Conservation (phyloP, 2,329 filamentous ascomycete species). For the Dactylellina cionopaga region DNA sequence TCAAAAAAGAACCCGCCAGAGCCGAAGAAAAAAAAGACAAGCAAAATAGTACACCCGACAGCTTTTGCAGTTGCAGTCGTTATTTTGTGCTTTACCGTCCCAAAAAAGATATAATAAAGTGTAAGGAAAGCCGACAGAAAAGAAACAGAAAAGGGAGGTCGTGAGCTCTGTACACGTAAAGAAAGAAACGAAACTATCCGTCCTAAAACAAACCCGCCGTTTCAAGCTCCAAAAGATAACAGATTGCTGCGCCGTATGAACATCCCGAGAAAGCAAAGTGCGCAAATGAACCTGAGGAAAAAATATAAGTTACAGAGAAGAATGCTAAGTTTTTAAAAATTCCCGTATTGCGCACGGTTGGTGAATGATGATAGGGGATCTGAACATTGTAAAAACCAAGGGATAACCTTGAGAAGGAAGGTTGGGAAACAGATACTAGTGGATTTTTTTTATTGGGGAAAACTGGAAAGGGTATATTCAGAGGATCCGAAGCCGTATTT, state of each 20-base stretch:
- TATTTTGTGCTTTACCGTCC: conserved; percentile 28
- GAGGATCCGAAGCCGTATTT: conserved; percentile 31
- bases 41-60: conserved; percentile 45
- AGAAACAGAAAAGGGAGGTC: conserved; percentile 41
- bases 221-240: conserved; percentile 52
- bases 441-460: conserved; percentile 31
- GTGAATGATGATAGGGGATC: conserved; percentile 22
- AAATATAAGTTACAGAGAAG: conserved; percentile 51
- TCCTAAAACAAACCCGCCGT: conserved; percentile 52
- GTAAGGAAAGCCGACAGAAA: conserved; percentile 13
- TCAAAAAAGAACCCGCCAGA: conserved; percentile 36
- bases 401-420: conserved; percentile 7
- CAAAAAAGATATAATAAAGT: conserved; percentile 4
- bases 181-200: conserved; percentile 52
- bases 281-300: conserved; percentile 2
- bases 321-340: conserved; percentile 25
- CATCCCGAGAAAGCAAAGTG: conserved; percentile 42
- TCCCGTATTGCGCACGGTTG: conserved; percentile 22
- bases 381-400: conserved; percentile 8
- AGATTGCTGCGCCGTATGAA: conserved; percentile 50
- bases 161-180: conserved; percentile 53
- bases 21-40: conserved; percentile 4
- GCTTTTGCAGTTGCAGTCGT: conserved; percentile 32
- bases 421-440: conserved; percentile 30
- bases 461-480: conserved; percentile 18